A percentile compares a stretch with the other conserved stretches of the same genome.
Evolutionary conservation across 1,139 yeast genomes (phyloP).

Genomic region (Candida albicans): DNA sequence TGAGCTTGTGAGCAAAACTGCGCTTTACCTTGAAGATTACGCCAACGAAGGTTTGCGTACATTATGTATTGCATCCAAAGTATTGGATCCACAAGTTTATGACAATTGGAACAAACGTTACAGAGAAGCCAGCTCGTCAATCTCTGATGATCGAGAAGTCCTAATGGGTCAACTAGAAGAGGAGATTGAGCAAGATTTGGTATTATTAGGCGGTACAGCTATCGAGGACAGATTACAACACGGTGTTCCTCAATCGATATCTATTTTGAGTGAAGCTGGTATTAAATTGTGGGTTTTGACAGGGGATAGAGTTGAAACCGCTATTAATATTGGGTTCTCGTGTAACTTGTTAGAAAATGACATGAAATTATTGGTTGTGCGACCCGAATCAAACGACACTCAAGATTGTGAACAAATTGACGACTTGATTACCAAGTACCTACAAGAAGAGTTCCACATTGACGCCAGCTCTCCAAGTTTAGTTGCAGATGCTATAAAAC

Average conservation of each 20-base stretch:
- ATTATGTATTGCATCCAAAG: slow-evolving; percentile 84
- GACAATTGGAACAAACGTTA: slow-evolving; percentile 67
- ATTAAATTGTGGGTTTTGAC: slow-evolving; percentile 96
- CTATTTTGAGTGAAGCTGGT: slow-evolving; percentile 83
- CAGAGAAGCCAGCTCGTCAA: slow-evolving; percentile 69
- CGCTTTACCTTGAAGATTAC: slow-evolving; percentile 83
- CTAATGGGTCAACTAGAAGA: slow-evolving; percentile 78
- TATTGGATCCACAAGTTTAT: slow-evolving; percentile 61
- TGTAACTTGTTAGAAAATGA: slow-evolving; percentile 85
- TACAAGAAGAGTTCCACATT: slow-evolving; percentile 42
- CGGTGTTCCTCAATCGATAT: slow-evolving; percentile 95
- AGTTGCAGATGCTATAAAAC: slow-evolving; percentile 35
- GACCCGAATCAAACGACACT: slow-evolving; percentile 32
- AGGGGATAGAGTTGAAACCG: slow-evolving; percentile 97
- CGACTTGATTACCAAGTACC: slow-evolving; percentile 35
- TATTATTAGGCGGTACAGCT: slow-evolving; percentile 91
- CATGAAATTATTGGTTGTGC: slow-evolving; percentile 80
- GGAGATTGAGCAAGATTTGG: slow-evolving; percentile 70
- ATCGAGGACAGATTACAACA: slow-evolving; percentile 94
- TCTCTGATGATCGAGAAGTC: slow-evolving; percentile 75
- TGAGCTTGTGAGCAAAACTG: slow-evolving; percentile 48
- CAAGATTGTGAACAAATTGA: slow-evolving; percentile 32
- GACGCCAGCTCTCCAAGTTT: slow-evolving; percentile 20
- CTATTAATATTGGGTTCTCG: slow-evolving; percentile 95
- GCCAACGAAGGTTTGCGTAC: slow-evolving; percentile 98